These are phyloP conservation scores for Aspergillus awamori DNA, from an alignment of 2,329 filamentous ascomycete species.

Conservation along the genomic window DNA sequence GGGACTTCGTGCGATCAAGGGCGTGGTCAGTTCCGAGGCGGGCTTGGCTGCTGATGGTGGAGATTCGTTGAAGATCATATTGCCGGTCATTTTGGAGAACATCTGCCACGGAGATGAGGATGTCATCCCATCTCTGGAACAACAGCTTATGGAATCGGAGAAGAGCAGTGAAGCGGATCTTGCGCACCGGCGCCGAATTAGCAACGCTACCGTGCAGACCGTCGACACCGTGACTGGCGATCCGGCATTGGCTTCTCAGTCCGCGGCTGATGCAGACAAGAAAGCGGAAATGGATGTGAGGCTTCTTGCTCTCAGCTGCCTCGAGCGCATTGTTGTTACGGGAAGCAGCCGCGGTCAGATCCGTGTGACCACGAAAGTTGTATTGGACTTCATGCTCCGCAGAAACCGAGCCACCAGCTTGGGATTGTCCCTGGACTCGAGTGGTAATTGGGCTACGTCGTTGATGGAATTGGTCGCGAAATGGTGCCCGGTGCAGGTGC, in stretches of 20 bases:
- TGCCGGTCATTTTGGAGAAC: conserved; percentile 86
- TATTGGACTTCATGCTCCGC: conserved; percentile 70
- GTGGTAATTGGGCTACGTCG: conserved; percentile 76
- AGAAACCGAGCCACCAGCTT: conserved; percentile 59
- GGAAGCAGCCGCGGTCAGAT: conserved; percentile 79
- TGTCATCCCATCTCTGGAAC: conserved; percentile 68
- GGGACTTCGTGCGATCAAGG: conserved; percentile 77
- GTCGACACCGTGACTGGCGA: conserved; percentile 70
- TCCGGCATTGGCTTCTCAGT: conserved; percentile 67
- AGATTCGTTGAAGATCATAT: conserved; percentile 74
- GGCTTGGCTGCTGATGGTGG: conserved; percentile 73
- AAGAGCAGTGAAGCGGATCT: conserved; percentile 66
- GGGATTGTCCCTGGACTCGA: conserved; percentile 47
- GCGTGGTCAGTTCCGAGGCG: conserved; percentile 78
- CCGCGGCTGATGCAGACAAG: conserved; percentile 83
- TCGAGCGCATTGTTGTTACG: conserved; percentile 81
- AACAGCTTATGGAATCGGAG: conserved; percentile 69
- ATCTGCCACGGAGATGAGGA: conserved; percentile 67
- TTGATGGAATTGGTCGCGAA: conserved; percentile 77
- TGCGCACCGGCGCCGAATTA: conserved; percentile 68
- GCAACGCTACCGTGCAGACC: conserved; percentile 76
- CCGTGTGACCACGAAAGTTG: conserved; percentile 70
- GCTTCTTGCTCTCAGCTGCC: conserved; percentile 78
- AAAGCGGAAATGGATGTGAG: conserved; percentile 87
- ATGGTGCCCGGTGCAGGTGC: conserved; percentile 92